Evolutionary conservation across 1,139 yeast species (phyloP).

Genomic region (Geotrichum aggregatum): DNA sequence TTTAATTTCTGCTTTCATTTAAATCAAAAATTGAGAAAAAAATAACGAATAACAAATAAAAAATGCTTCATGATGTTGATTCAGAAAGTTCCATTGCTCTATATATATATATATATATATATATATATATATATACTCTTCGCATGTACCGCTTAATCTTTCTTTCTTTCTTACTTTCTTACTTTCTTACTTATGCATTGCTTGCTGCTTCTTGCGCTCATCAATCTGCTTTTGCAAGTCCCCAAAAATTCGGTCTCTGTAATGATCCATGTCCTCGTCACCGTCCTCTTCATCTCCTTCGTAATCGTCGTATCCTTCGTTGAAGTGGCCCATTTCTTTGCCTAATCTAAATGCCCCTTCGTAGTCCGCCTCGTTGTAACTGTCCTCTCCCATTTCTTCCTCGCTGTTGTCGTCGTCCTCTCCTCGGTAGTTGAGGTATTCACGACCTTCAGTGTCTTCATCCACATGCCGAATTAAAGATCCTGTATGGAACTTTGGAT

Average conservation of each 20-base stretch:
- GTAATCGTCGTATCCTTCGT: neutral
- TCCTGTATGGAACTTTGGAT: neutral
- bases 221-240: conserved; percentile 25
- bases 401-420: conserved; percentile 23
- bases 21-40: too few species aligned
- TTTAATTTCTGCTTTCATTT: too few species aligned
- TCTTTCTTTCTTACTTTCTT: conserved; percentile 9
- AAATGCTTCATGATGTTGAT: neutral
- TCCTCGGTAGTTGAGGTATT: conserved; percentile 13
- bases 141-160: neutral
- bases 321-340: neutral
- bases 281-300: conserved; percentile 26
- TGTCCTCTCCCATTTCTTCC: conserved; percentile 13
- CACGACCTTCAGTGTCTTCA: conserved; percentile 6
- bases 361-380: conserved; percentile 13
- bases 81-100: too few species aligned
- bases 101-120: neutral
- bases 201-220: conserved; percentile 15
- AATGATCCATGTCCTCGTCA: conserved; percentile 31
- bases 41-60: too few species aligned
- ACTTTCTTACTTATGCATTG: neutral
- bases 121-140: neutral
- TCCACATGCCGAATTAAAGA: neutral
- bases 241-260: conserved; percentile 31
- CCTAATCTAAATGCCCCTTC: neutral